Evolutionary conservation across 2,329 filamentous ascomycete genomes (phyloP).

Genomic region (Stagonosporopsis cucurbitacearum): DNA sequence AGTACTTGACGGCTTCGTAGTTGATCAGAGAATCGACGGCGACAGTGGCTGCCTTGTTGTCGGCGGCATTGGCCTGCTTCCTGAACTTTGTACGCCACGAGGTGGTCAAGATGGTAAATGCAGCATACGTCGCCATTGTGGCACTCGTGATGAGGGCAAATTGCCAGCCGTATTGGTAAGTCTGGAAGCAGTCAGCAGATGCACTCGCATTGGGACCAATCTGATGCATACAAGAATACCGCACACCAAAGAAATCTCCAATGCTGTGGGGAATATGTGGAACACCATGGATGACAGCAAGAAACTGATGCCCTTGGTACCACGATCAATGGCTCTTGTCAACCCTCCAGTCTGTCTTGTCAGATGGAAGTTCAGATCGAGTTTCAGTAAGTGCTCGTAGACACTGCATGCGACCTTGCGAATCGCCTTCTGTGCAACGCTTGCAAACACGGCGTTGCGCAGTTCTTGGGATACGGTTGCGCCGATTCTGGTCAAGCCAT

Average conservation of each 20-base stretch:
- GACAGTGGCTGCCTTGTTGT: constrained; percentile 93
- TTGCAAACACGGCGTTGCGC: constrained; percentile 95
- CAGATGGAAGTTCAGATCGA: constrained; percentile 94
- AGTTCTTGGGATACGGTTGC: constrained; percentile 91
- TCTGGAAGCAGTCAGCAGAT: constrained; percentile 54
- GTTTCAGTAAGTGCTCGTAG: constrained; percentile 83
- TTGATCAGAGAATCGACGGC: constrained; percentile 98
- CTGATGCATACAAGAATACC: constrained; percentile 72
- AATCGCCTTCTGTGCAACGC: constrained; percentile 96
- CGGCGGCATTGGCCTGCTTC: constrained; percentile 91
- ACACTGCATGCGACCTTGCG: constrained; percentile 89
- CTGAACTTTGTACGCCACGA: constrained; percentile 97
- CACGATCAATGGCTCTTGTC: constrained; percentile 91
- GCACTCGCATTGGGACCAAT: neutral
- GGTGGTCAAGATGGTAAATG: constrained; percentile 97
- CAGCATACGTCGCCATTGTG: constrained; percentile 93
- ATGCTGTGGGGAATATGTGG: constrained; percentile 88
- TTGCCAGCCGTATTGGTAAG: constrained; percentile 90
- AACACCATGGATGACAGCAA: constrained; percentile 98
- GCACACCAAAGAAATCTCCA: constrained; percentile 95
- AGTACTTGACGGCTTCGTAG: constrained; percentile 99
- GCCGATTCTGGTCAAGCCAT: constrained; percentile 86
- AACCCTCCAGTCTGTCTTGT: constrained; percentile 93
- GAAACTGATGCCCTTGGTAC: constrained; percentile 98
- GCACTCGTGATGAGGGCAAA: constrained; percentile 89